Conservation (phyloP, 1,284 basidiomycete genomes). For the Puccinia polysora region DNA sequence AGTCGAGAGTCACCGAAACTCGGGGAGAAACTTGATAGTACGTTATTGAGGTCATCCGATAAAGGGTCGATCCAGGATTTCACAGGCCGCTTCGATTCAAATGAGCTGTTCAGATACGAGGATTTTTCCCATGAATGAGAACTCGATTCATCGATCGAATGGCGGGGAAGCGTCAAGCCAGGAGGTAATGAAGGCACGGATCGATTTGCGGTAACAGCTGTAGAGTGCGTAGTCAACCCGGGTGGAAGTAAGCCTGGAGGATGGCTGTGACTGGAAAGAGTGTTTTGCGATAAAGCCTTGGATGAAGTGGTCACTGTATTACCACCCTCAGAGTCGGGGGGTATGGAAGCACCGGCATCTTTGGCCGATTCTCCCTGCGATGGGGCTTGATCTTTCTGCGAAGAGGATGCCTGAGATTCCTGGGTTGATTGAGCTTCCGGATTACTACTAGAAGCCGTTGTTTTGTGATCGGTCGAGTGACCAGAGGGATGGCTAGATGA, state of each 20-base stretch:
- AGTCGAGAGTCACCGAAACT: slow-evolving; percentile 31
- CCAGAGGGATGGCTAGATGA: not conserved
- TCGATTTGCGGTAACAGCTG: slow-evolving; percentile 15
- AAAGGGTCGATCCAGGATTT: slow-evolving; percentile 19
- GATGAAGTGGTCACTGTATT: slow-evolving; percentile 5
- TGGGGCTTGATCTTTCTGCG: slow-evolving; percentile 1
- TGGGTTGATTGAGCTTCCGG: not conserved
- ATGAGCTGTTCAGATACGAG: slow-evolving; percentile 1
- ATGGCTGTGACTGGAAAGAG: not conserved
- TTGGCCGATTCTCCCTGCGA: not conserved
- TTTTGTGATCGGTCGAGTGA: not conserved
- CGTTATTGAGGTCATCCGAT: slow-evolving; percentile 20
- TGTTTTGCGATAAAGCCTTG: not conserved
- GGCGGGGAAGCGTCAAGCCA: slow-evolving; percentile 9
- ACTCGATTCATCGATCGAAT: not conserved
- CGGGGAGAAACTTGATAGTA: slow-evolving; percentile 38
- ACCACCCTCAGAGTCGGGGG: not conserved
- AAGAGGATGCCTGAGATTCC: not conserved
- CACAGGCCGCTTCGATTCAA: slow-evolving; percentile 9
- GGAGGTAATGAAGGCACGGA: slow-evolving; percentile 29
- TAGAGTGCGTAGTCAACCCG: too few relatives aligned
- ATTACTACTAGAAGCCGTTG: not conserved
- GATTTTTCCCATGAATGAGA: slow-evolving; percentile 22
- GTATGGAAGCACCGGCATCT: slow-evolving; percentile 9
- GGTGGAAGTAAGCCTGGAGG: too few relatives aligned